Evolutionary conservation across 768 basidiomycete genomes (phyloP).

Genomic region (Collybia nuda): DNA sequence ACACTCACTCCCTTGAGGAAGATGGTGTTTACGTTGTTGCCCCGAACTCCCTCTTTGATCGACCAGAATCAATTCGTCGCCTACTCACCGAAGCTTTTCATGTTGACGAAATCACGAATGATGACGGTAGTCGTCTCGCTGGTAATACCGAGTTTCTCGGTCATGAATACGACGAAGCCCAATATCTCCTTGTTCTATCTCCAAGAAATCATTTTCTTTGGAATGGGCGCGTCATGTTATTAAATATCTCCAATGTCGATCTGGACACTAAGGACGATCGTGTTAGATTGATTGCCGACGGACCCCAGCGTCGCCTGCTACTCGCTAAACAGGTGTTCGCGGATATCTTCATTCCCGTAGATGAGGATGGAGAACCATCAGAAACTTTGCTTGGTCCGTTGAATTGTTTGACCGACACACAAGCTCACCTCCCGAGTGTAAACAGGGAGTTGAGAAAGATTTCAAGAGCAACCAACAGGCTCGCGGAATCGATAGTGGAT

Average conservation of each 20-base stretch:
- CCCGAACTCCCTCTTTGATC: conserved; percentile 70
- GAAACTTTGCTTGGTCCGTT: conserved; percentile 42
- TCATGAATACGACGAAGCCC: conserved; percentile 57
- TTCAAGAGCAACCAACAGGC: conserved; percentile 80
- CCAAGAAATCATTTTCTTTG: conserved; percentile 87
- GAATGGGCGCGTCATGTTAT: conserved; percentile 84
- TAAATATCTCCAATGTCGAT: conserved; percentile 75
- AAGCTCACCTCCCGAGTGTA: conserved; percentile 88
- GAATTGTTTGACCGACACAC: conserved; percentile 68
- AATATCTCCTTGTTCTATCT: conserved; percentile 85
- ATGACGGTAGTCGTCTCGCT: conserved; percentile 47
- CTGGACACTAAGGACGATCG: conserved; percentile 83
- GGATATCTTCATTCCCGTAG: conserved; percentile 58
- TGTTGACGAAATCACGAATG: conserved; percentile 60
- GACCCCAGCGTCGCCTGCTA: conserved; percentile 72
- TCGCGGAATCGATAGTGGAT: conserved; percentile 91
- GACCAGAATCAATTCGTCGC: conserved; percentile 72
- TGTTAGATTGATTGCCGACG: conserved; percentile 91
- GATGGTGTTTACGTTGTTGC: conserved; percentile 94
- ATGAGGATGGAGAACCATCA: conserved; percentile 59
- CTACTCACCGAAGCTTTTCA: conserved; percentile 87
- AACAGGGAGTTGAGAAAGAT: conserved; percentile 91
- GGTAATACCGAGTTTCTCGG: conserved; percentile 38
- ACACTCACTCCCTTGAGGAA: conserved; percentile 82
- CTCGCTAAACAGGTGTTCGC: conserved; percentile 77